Evolutionary conservation across 2,329 filamentous ascomycete genomes (phyloP).

Genomic region (Beauveria sp.): DNA sequence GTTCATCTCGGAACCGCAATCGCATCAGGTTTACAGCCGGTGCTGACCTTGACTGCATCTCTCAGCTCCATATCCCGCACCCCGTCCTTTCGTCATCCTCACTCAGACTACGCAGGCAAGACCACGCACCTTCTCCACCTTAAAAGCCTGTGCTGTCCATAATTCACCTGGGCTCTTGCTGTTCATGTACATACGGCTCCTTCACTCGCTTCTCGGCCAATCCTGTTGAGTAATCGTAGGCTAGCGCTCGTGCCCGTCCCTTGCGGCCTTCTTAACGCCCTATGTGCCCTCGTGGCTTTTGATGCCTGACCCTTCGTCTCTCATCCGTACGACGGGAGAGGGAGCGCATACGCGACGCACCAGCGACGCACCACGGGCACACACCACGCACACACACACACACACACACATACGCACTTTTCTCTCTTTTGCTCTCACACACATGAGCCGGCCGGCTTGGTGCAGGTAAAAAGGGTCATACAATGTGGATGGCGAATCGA

Average conservation of each 20-base stretch:
- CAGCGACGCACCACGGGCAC: not conserved
- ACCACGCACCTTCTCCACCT: not conserved
- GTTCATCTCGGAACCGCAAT: not conserved
- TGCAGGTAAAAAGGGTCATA: conserved; percentile 3
- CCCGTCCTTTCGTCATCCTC: not conserved
- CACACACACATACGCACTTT: not conserved
- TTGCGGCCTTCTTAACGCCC: not conserved
- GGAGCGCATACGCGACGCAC: not conserved
- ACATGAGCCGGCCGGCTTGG: not conserved
- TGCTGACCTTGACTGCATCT: not conserved
- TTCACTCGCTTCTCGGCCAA: not conserved
- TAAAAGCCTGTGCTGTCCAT: not conserved
- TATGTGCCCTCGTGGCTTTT: not conserved
- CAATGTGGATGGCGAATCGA: conserved; percentile 3
- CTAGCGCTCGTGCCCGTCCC: not conserved
- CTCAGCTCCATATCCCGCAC: not conserved
- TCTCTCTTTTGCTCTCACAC: not conserved
- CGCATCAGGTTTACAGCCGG: not conserved
- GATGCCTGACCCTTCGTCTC: not conserved
- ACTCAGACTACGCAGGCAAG: no score
- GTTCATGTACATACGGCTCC: not conserved
- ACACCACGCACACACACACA: not conserved
- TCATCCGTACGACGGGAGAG: not conserved
- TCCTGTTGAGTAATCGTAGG: conserved; percentile 5
- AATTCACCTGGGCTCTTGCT: not conserved